Evolutionary conservation across 2,329 filamentous ascomycete genomes (phyloP), one percentile per base, ranked within the genome.

Genomic region (Pyrenophora tritici-repentis): DNA sequence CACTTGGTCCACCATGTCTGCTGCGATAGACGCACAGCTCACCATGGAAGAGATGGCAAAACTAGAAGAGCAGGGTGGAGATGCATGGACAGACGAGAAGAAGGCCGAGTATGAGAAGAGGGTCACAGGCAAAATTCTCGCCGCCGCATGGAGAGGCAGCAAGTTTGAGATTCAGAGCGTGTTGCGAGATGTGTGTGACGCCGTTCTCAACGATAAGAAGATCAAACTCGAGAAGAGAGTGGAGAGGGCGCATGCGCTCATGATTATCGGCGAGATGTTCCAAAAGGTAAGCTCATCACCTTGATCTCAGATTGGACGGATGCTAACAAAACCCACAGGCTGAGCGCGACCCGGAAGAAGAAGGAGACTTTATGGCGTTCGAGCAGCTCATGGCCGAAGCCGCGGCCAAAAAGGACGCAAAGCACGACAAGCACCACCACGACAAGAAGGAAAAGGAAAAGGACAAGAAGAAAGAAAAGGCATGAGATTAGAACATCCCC

Each of bases 31-130:
- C 70, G 94, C 94, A 20, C 94, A 99, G 78, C 88, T 96, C 79
- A 96, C 92, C 53, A 96, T 99, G 86, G 93, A 99, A 79, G 93
- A 97, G 75, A 97, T 99, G 94, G 92, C 91, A 47, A 91, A 93
- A 73, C 82, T 93, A 76, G 94, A 99, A 78, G 90, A 97, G 79
- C 87, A 87, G 68, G 94, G 93, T 45, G 94, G 94, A 42, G 94
- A 97, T 48, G 91, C 96, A 55, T 99, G 94, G 94, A 97, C 94
- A 1, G 94, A 99, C 57, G 94, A 97, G 85, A 92, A 89, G 80
- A 91, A 92, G 77, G 87, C 87, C 35, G 94, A 99, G 78, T 97
- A 96, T 68, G 94, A 97, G 81, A 88, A 93, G 70, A 86, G 88
- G 64, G 93, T 97, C 18, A 99, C 94, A 8, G 94, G 94, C 68